Conservation (phyloP, 2,329 filamentous ascomycete genomes). For the Didymella pomorum region DNA sequence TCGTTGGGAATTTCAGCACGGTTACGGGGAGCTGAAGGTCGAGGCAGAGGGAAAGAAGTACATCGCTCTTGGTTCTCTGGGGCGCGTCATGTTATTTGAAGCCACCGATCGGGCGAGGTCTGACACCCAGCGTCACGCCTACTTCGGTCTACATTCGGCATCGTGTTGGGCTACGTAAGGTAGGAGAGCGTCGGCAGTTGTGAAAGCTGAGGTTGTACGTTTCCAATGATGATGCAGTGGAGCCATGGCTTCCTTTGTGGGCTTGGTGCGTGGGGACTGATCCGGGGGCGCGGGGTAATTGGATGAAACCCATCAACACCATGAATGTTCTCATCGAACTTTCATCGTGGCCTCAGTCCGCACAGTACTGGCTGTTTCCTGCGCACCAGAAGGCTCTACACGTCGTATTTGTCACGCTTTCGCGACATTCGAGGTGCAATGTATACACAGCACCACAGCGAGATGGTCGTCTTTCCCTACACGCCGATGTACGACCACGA, state of each 20-base stretch:
- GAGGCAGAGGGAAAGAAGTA: background rate
- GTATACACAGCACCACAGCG: background rate
- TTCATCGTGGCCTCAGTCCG: background rate
- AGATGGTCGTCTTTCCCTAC: background rate
- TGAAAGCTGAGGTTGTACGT: conserved; percentile 2
- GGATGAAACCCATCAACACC: conserved; percentile 7
- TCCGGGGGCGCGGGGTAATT: conserved; percentile 11
- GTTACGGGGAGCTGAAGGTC: background rate
- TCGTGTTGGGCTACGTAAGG: conserved; percentile 4
- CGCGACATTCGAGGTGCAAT: background rate
- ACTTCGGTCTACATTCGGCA: conserved; percentile 1
- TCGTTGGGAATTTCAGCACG: conserved; percentile 24
- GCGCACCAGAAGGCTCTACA: background rate
- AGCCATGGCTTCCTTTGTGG: background rate
- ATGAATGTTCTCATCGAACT: background rate
- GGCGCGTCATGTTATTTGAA: conserved; percentile 10
- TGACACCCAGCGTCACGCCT: conserved; percentile 2
- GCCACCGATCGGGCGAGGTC: background rate
- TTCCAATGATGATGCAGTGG: conserved; percentile 5
- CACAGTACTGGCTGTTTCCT: background rate
- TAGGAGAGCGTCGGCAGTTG: conserved; percentile 22
- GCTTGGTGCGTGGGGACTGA: conserved; percentile 1
- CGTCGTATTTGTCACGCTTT: background rate
- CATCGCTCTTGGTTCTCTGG: background rate
- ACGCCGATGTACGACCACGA: background rate